Percentiles rank a stretch among this genome's conserved stretches.
phyloP scores from a whole-genome alignment of 352 stramenopile genomes.

The Phytophthora tubulina region DNA sequence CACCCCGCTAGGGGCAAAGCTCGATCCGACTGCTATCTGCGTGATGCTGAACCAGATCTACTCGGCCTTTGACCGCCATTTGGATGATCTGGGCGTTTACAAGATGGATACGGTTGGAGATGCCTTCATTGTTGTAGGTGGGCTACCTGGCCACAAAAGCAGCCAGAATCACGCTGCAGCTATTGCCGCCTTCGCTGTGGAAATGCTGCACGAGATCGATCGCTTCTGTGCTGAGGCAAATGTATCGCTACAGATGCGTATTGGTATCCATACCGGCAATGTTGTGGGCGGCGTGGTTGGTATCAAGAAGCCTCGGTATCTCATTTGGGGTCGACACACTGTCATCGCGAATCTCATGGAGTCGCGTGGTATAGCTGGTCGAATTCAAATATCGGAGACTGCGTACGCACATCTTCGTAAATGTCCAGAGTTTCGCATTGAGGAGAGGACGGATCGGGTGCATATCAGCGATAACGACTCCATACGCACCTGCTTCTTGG shows the following conservation, averaged over 20 bases:
- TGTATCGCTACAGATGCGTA: constrained; percentile 86
- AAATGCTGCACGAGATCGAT: constrained; percentile 90
- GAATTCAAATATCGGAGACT: constrained; percentile 72
- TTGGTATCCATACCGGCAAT: constrained; percentile 86
- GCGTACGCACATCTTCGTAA: constrained; percentile 62
- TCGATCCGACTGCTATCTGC: constrained; percentile 76
- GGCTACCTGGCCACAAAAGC: constrained; percentile 76
- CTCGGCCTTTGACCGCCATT: constrained; percentile 80
- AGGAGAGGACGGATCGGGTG: constrained; percentile 55
- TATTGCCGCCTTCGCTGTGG: constrained; percentile 81
- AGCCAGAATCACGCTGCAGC: constrained; percentile 76
- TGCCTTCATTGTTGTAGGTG: constrained; percentile 87
- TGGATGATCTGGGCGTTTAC: constrained; percentile 86
- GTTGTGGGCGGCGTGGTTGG: constrained; percentile 86
- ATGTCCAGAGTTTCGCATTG: constrained; percentile 64
- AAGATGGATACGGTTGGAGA: constrained; percentile 91
- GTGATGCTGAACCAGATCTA: constrained; percentile 88
- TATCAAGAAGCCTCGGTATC: constrained; percentile 87
- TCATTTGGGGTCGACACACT: constrained; percentile 86
- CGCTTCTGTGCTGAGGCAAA: constrained; percentile 70
- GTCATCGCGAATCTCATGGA: constrained; percentile 88
- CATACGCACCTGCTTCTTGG: constrained; percentile 64
- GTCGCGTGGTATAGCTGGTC: constrained; percentile 59
- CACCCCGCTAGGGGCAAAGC: constrained; percentile 66
- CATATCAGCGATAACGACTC: constrained; percentile 68